phyloP scores from a whole-genome alignment of 306 rosid species.

The Prunus mira region DNA sequence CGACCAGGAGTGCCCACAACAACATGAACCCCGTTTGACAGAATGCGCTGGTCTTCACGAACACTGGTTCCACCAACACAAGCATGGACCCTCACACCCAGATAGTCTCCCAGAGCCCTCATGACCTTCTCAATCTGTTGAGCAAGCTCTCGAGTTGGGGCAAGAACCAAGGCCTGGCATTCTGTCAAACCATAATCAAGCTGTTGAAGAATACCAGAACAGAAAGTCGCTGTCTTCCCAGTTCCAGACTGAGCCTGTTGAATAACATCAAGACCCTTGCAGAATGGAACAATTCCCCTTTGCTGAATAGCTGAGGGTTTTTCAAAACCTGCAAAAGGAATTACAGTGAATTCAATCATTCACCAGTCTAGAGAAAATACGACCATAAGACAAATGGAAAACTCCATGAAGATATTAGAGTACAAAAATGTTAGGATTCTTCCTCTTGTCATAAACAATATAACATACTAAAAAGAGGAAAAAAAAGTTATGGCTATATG shows the following conservation, averaged over 20 bases:
- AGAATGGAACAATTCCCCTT: constrained; percentile 76
- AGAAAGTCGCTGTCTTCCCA: constrained; percentile 80
- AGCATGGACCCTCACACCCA: constrained; percentile 78
- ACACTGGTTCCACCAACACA: constrained; percentile 83
- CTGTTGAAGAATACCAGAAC: constrained; percentile 74
- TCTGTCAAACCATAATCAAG: constrained; percentile 58
- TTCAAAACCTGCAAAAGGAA: constrained; percentile 55
- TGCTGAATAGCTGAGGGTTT: constrained; percentile 86
- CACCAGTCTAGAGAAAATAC: not conserved
- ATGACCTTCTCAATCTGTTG: constrained; percentile 88
- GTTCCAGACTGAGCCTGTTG: constrained; percentile 89
- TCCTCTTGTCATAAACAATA: not conserved
- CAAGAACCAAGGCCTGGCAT: constrained; percentile 74
- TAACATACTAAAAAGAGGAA: not conserved
- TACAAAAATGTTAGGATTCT: not conserved
- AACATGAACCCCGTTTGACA: constrained; percentile 70
- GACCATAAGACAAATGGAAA: not conserved
- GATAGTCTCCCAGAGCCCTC: constrained; percentile 83
- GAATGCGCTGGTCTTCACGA: constrained; percentile 76
- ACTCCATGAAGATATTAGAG: not conserved
- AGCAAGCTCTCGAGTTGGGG: constrained; percentile 80
- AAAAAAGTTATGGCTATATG: not conserved
- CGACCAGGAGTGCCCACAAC: constrained; percentile 90
- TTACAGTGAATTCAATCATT: constrained; percentile 8
- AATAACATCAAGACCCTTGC: constrained; percentile 77